These are phyloP conservation scores for Sarocladium strictum DNA, from an alignment of 2,329 filamentous ascomycete genomes.

Conservation along the genomic window DNA sequence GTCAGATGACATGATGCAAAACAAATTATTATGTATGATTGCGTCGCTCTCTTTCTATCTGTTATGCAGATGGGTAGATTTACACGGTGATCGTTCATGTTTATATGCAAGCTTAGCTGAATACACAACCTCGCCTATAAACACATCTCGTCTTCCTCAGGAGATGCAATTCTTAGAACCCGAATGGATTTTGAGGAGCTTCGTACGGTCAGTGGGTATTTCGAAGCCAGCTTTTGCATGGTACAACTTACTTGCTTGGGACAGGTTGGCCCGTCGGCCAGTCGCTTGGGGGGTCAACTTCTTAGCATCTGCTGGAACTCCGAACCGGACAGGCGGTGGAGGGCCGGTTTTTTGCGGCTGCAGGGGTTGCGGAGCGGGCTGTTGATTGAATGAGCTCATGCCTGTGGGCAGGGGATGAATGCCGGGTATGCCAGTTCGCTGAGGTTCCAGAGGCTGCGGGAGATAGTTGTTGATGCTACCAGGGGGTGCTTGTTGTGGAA, in stretches of 20 bases:
- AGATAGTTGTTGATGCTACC: constrained; percentile 51
- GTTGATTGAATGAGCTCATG: constrained; percentile 43
- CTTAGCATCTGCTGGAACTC: constrained; percentile 65
- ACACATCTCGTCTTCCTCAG: no score
- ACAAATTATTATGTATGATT: constrained; percentile 1
- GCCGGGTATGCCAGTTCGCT: constrained; percentile 46
- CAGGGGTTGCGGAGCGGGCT: constrained; percentile 34
- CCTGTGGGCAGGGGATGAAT: constrained; percentile 44
- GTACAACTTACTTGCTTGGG: constrained; percentile 83
- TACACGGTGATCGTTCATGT: constrained; percentile 4
- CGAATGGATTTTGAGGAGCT: constrained; percentile 51
- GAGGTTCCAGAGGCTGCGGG: constrained; percentile 54
- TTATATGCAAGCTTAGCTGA: background rate
- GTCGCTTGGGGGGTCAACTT: constrained; percentile 82
- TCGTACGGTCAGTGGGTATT: background rate
- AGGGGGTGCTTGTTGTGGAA: constrained; percentile 32
- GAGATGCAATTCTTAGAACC: no score
- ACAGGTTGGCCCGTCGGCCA: constrained; percentile 81
- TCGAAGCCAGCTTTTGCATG: background rate
- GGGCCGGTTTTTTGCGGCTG: constrained; percentile 53
- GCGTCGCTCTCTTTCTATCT: constrained; percentile 6
- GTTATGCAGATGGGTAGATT: constrained; percentile 8
- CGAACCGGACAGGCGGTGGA: constrained; percentile 82
- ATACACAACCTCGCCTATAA: background rate
- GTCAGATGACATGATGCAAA: background rate